Evolutionary conservation across 495 filamentous ascomycete genomes (phyloP).

Genomic region (Trichoderma reesei): DNA sequence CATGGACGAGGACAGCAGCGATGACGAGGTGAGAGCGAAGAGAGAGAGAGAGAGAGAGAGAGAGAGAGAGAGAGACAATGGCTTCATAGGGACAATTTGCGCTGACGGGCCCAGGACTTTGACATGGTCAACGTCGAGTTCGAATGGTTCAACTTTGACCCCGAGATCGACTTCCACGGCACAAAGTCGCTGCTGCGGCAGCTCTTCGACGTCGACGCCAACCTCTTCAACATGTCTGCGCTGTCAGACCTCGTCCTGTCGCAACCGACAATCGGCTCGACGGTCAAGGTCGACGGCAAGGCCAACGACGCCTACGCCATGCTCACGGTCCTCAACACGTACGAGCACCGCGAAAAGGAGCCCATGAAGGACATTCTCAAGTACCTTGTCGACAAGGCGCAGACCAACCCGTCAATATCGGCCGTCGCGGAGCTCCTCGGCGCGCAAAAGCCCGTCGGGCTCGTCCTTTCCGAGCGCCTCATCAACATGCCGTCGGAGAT

Average conservation of each 20-base stretch:
- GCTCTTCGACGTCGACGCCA: constrained; percentile 81
- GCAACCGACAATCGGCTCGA: constrained; percentile 82
- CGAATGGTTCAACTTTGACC: constrained; percentile 94
- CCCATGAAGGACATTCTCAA: constrained; percentile 56
- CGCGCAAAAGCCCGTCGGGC: constrained; percentile 51
- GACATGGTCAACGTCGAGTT: constrained; percentile 94
- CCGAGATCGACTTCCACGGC: constrained; percentile 87
- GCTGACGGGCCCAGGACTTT: constrained; percentile 48
- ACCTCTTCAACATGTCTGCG: constrained; percentile 76
- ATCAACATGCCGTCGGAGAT: constrained; percentile 93
- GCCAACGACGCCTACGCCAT: constrained; percentile 94
- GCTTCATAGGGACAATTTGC: not conserved
- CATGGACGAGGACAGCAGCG: constrained; percentile 15
- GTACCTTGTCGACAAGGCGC: constrained; percentile 60
- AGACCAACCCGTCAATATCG: constrained; percentile 41
- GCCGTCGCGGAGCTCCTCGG: constrained; percentile 44
- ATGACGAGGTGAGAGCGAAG: constrained; percentile 13
- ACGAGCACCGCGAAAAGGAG: constrained; percentile 67
- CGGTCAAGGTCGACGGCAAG: constrained; percentile 89
- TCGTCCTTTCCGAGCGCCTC: constrained; percentile 81
- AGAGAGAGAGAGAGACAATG: not conserved
- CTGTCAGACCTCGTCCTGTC: constrained; percentile 81
- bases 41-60: not conserved
- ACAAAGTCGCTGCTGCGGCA: constrained; percentile 84
- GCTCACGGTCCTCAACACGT: constrained; percentile 76